Evolutionary conservation across 2,329 filamentous ascomycete species (phyloP).

Genomic region (Endothia cerciana): DNA sequence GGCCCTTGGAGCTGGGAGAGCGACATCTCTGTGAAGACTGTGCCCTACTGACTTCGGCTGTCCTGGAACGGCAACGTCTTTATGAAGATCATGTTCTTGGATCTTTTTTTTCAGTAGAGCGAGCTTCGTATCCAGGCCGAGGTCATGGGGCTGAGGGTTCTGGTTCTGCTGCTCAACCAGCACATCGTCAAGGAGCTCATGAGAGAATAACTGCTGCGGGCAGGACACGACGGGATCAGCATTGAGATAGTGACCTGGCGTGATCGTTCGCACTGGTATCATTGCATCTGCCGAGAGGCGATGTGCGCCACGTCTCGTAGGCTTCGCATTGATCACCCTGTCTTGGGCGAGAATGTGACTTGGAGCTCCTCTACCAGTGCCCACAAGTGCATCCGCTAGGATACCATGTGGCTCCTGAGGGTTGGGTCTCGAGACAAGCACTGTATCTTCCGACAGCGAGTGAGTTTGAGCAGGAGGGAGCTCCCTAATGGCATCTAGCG

Average conservation of each 20-base stretch:
- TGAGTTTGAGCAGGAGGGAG: constrained; percentile 21
- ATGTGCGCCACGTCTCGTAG: constrained; percentile 8
- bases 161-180: constrained; percentile 12
- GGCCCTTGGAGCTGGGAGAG: constrained; percentile 7
- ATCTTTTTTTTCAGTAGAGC: neutral
- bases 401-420: constrained; percentile 11
- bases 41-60: neutral
- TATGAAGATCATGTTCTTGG: constrained; percentile 13
- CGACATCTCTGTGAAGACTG: constrained; percentile 14
- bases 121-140: constrained; percentile 23
- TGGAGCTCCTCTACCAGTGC: constrained; percentile 1
- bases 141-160: constrained; percentile 15
- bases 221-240: constrained; percentile 21
- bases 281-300: constrained; percentile 23
- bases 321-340: constrained; percentile 14
- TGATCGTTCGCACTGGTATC: constrained; percentile 13
- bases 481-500: constrained; percentile 13
- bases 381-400: constrained; percentile 6
- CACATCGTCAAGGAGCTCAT: constrained; percentile 25
- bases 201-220: constrained; percentile 19
- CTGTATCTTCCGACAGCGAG: constrained; percentile 20
- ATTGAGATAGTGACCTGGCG: constrained; percentile 22
- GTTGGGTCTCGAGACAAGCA: constrained; percentile 6
- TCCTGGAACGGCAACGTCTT: constrained; percentile 5
- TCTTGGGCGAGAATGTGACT: constrained; percentile 17